phyloP scores from a whole-genome alignment of 768 basidiomycete genomes.

The Crassisporium funariophilum region DNA sequence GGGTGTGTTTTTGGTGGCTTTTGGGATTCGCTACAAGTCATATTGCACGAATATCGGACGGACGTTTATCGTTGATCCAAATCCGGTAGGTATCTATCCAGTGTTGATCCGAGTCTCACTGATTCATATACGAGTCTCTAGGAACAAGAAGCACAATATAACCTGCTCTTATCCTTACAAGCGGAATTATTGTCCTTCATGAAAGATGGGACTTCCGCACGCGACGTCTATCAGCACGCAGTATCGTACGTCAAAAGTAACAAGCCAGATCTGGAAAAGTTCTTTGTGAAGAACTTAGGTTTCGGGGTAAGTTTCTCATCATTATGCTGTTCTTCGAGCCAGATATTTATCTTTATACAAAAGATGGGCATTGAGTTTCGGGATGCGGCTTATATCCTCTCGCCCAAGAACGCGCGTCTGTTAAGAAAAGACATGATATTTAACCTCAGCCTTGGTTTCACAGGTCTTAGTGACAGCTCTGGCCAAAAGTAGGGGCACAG shows the following conservation, averaged over 20 bases:
- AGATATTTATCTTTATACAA: background rate
- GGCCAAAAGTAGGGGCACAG: slow-evolving; percentile 67
- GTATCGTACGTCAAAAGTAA: slow-evolving; percentile 71
- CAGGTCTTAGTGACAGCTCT: slow-evolving; percentile 73
- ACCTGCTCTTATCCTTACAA: slow-evolving; percentile 76
- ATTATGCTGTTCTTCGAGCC: background rate
- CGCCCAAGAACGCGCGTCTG: slow-evolving; percentile 72
- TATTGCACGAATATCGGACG: slow-evolving; percentile 93
- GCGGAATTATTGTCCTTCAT: slow-evolving; percentile 72
- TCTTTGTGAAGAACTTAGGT: slow-evolving; percentile 88
- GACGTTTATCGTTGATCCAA: slow-evolving; percentile 94
- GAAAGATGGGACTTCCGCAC: slow-evolving; percentile 74
- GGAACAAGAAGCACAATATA: slow-evolving; percentile 93
- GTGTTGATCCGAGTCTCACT: background rate
- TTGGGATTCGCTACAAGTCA: slow-evolving; percentile 90
- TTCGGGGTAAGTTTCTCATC: slow-evolving; percentile 66
- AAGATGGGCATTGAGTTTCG: slow-evolving; percentile 97
- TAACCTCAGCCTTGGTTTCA: slow-evolving; percentile 83
- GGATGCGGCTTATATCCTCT: slow-evolving; percentile 82
- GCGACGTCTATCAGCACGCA: slow-evolving; percentile 84
- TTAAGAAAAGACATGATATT: slow-evolving; percentile 84
- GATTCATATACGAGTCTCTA: slow-evolving; percentile 33
- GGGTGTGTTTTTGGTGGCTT: slow-evolving; percentile 84
- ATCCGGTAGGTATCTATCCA: slow-evolving; percentile 52
- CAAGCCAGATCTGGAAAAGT: slow-evolving; percentile 78